Base-by-base conservation (phyloP, 345 rosid genomes). In the Jatropha curcas region DNA sequence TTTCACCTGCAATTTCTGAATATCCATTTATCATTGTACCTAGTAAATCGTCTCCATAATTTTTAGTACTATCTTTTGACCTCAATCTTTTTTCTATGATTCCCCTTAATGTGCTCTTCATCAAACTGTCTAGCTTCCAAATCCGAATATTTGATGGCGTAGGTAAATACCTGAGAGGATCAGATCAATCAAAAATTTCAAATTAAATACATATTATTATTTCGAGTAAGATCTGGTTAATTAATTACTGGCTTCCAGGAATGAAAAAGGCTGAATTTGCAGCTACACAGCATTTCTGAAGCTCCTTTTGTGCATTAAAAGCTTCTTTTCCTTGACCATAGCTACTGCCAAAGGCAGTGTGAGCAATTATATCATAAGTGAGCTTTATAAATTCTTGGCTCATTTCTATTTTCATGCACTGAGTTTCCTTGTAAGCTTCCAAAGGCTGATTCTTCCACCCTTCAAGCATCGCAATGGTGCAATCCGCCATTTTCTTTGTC, bases 271-370 rank as follows among this genome's bases (percentile, higher is more conserved):
- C 78, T 65, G 1, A 71, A 82, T n/a, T 71, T 79, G 74, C 80
- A 57, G 83, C 80, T 70, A 25, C 79, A 73, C 41, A 76, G 45
- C 76, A 79, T 55, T 88, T 85, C 37, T 87, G 91, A 53, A 94
- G 97, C 53, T 85, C 84, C 8, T 90, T 80, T 83, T 88, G 97
- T 7, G 91, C 82, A 41, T 89, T 60, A 67, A 91, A 91, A 58
- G 90, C 84, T 52, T 92, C 90, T 37, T 83, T 82, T 2, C 93
- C 97, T 60, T 92, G 90, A 76, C 80, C 88, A 5, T 86, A 89
- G 84, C 93, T 90, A 28, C 86, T 89, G 1, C 97, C 97, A 68
- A 92, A 94, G 48, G 91, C 94, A 11, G 93, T 85, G 31, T 86
- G 84, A 8, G 93, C 86, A 12, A 94, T 88, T 55, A 94, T 83